phyloP scores from a whole-genome alignment of 2,329 filamentous ascomycete genomes.

The Davidsoniella australis region DNA sequence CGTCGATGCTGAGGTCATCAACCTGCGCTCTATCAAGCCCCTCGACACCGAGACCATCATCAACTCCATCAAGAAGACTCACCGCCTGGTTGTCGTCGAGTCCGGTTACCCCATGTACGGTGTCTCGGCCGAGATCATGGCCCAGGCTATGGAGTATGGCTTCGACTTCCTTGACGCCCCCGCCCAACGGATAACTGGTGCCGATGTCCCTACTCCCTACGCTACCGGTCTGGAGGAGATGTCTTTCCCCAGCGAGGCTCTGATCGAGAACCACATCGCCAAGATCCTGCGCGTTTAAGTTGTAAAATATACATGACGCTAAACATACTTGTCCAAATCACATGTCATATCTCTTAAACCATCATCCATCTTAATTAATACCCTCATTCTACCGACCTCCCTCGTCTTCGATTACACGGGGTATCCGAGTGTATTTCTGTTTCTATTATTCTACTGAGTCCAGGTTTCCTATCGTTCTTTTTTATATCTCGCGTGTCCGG shows the following conservation, averaged over 20 bases:
- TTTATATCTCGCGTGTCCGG: conserved; percentile 1
- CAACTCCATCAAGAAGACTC: conserved; percentile 97
- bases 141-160: conserved; percentile 88
- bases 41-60: conserved; percentile 89
- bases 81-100: conserved; percentile 77
- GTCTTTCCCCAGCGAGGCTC: conserved; percentile 77
- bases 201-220: conserved; percentile 94
- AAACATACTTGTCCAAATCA: conserved; percentile 1
- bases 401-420: background rate
- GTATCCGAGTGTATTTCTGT: conserved; percentile 3
- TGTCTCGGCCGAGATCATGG: conserved; percentile 81
- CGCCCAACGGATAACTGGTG: conserved; percentile 84
- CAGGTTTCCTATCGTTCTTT: conserved; percentile 2
- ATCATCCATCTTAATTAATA: conserved; percentile 7
- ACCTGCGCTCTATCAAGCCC: conserved; percentile 93
- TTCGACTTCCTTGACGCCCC: conserved; percentile 96
- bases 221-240: conserved; percentile 85
- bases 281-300: conserved; percentile 69
- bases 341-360: background rate
- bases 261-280: conserved; percentile 75
- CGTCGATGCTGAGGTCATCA: conserved; percentile 90
- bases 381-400: conserved; percentile 6
- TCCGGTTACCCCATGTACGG: conserved; percentile 94
- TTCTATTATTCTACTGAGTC: conserved; percentile 6
- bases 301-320: background rate